Percentiles rank a stretch among this genome's conserved stretches.
These are phyloP conservation scores for Kentomonas sorsogonicus DNA, from an alignment of 208 protist species.

Conservation along the genomic window DNA sequence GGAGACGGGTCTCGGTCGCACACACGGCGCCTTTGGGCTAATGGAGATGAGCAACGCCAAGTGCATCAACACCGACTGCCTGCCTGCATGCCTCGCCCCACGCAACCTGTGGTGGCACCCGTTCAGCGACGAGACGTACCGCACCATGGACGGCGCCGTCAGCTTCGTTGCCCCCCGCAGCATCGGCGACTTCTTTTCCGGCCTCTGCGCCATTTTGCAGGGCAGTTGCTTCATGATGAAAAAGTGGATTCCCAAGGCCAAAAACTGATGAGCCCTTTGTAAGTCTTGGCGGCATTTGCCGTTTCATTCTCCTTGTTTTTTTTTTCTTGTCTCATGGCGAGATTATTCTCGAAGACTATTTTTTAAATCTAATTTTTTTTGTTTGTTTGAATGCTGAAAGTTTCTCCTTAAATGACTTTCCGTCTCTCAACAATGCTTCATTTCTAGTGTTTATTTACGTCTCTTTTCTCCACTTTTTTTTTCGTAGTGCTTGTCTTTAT, in stretches of 20 bases:
- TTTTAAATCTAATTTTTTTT: background rate
- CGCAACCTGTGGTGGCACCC: constrained; percentile 83
- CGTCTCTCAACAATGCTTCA: no score
- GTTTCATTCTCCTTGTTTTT: constrained; percentile 4
- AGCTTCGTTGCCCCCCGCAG: constrained; percentile 28
- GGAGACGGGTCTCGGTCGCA: constrained; percentile 78
- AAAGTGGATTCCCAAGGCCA: constrained; percentile 31
- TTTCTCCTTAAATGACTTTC: background rate
- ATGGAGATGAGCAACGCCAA: constrained; percentile 84
- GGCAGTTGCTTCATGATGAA: constrained; percentile 48
- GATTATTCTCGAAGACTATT: background rate
- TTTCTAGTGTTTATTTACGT: background rate
- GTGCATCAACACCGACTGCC: constrained; percentile 62
- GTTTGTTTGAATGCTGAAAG: background rate
- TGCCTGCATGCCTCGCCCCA: constrained; percentile 24
- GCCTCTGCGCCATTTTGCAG: constrained; percentile 24
- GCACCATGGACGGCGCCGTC: constrained; percentile 24
- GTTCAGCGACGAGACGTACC: constrained; percentile 34
- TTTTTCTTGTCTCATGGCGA: background rate
- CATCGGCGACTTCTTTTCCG: constrained; percentile 19
- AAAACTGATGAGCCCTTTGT: constrained; percentile 10
- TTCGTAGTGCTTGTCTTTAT: background rate
- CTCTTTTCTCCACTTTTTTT: background rate
- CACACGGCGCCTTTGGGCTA: constrained; percentile 69
- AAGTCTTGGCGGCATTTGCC: background rate